A percentile compares a stretch with the other conserved stretches of the same genome.
These are phyloP conservation scores for Metschnikowia cerradonensis DNA, from an alignment of 805 yeast genomes.

Conservation along the genomic window DNA sequence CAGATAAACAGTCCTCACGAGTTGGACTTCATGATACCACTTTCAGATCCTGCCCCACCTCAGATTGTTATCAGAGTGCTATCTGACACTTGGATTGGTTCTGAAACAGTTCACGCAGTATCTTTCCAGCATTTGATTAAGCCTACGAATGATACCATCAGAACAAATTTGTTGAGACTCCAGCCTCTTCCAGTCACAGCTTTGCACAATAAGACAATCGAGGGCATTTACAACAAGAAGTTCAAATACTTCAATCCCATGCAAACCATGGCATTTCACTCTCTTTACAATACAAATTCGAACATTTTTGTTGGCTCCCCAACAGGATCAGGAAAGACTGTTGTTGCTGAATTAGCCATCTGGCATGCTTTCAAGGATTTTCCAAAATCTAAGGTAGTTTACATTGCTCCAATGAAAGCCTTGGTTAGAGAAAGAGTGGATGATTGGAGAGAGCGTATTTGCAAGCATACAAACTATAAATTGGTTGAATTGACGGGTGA, in stretches of 20 bases:
- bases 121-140: constrained; percentile 87
- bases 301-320: constrained; percentile 95
- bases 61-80: constrained; percentile 77
- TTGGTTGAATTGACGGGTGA: constrained; percentile 83
- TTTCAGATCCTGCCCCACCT: constrained; percentile 84
- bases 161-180: constrained; percentile 72
- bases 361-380: constrained; percentile 90
- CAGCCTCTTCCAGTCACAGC: constrained; percentile 88
- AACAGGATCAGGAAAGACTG: constrained; percentile 97
- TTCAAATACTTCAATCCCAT: constrained; percentile 93
- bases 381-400: constrained; percentile 77
- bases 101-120: constrained; percentile 69
- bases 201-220: constrained; percentile 61
- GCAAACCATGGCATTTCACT: constrained; percentile 96
- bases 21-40: constrained; percentile 89
- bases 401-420: constrained; percentile 89
- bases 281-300: constrained; percentile 72
- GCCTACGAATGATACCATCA: constrained; percentile 82
- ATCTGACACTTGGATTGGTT: constrained; percentile 87
- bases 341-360: constrained; percentile 93
- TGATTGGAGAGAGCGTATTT: constrained; percentile 64
- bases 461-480: constrained; percentile 42
- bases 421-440: constrained; percentile 78
- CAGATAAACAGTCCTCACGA: constrained; percentile 56
- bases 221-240: constrained; percentile 58